Base-by-base conservation (phyloP, 2,329 filamentous ascomycete species). In the Geoglossum cookeanum region DNA sequence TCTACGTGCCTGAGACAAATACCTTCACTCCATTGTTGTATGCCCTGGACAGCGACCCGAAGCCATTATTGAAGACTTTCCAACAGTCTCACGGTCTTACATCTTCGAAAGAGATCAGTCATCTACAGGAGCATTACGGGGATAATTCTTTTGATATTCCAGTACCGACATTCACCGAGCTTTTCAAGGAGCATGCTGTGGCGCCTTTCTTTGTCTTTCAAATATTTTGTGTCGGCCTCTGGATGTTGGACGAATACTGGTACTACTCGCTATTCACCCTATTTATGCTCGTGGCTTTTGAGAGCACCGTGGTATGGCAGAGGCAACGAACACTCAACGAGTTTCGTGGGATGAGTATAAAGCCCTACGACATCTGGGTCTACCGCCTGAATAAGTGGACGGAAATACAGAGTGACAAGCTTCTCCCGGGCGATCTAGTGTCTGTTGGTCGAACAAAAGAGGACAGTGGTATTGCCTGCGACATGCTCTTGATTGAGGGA, bases 161-260 rank as follows among this genome's bases (percentile, higher is more conserved):
- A 5, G 90, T 98, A 11, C 92, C 94, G 3, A 91, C 86, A 9
- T 98, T 98, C 64, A 82, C 85, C 55, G 92, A 98, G 72, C 79
- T 98, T 55, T 98, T 95, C 79, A 87, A 94, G 71, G 92, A 98
- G 71, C 94, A 98, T 70, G 91, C 94, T 29, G 94, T 98, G 27
- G 94, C 94, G 27, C 92, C 92, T 4, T 98, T 98, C 76, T 98
- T 98, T 72, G 90, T 98, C 61, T 98, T 98, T 74, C 92, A 98
- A 75, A 78, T 98, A 60, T 98, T 98, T 75, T 98, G 94, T 65
- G 92, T 98, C 59, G 94, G 92, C 15, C 75, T 98, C 60, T 98
- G 92, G 92, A 87, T 97, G 83, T 75, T 98, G 67, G 92, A 98
- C 67, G 94, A 98, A 72, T 98, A 97, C 73, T 98, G 94, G 92